Evolutionary conservation across 805 yeast species (phyloP).

Genomic region (Saturnispora halmiae): DNA sequence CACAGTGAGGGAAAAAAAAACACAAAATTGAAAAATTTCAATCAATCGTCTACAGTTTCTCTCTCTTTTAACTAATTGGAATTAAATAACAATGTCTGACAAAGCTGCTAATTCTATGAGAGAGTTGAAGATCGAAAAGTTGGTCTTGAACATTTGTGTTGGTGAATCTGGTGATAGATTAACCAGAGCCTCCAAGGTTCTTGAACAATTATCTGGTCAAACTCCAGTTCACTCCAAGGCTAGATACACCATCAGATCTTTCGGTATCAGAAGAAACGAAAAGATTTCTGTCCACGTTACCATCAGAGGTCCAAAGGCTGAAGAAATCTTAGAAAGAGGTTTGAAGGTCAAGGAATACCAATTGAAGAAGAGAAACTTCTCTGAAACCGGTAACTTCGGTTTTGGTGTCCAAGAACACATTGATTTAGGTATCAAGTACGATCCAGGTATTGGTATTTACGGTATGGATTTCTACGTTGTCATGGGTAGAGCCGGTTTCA

Average conservation of each 20-base stretch:
- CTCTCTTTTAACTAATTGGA: neutral
- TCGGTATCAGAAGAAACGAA: conserved; percentile 99
- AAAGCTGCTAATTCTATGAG: conserved; percentile 91
- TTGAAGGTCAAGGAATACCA: conserved; percentile 99
- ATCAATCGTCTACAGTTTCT: neutral
- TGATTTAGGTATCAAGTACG: conserved; percentile 99
- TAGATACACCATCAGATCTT: conserved; percentile 99
- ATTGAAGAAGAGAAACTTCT: conserved; percentile 88
- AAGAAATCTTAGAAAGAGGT: conserved; percentile 99
- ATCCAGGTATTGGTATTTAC: conserved; percentile 98
- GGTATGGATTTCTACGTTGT: conserved; percentile 99
- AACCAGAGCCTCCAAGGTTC: conserved; percentile 99
- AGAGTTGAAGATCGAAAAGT: conserved; percentile 97
- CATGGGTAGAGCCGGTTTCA: conserved; percentile 98
- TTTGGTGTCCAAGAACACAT: conserved; percentile 99
- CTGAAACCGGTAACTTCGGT: conserved; percentile 99
- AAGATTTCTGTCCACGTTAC: conserved; percentile 99
- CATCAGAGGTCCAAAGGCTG: conserved; percentile 99
- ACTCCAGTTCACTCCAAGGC: conserved; percentile 99
- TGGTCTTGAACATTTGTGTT: conserved; percentile 99
- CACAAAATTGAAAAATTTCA: neutral
- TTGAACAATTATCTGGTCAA: conserved; percentile 99
- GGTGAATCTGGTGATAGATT: conserved; percentile 99
- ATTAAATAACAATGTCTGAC: conserved; percentile 31
- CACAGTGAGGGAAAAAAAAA: neutral